Evolutionary conservation across 768 basidiomycete species (phyloP).

Genomic region (Phylloporus sp.): DNA sequence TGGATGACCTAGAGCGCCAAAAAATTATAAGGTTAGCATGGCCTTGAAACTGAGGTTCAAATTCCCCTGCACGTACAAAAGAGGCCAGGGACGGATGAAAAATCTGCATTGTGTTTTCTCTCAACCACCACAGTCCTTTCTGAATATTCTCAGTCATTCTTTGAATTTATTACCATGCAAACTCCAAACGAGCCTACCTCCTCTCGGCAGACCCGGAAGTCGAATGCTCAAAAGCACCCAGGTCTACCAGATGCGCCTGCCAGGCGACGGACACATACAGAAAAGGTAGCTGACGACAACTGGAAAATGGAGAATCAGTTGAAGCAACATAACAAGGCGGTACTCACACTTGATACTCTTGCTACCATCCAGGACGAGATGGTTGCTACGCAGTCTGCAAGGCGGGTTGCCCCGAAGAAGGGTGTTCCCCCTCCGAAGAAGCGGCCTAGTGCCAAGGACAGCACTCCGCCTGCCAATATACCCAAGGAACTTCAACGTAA

Average conservation of each 20-base stretch:
- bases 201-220: neutral
- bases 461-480: no score
- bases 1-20: neutral
- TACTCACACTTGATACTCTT: neutral
- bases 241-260: neutral
- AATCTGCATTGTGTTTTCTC: neutral
- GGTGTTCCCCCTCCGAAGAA: neutral
- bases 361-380: neutral
- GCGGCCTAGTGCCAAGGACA: no score
- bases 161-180: neutral
- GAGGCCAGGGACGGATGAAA: neutral
- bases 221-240: neutral
- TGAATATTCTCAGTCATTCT: neutral
- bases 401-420: neutral
- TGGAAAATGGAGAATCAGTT: neutral
- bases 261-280: neutral
- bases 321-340: neutral
- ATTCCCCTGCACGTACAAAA: neutral
- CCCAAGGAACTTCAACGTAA: no score
- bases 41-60: neutral
- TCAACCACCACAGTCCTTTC: neutral
- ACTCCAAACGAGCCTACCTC: neutral
- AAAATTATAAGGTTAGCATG: neutral
- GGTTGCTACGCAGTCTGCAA: neutral
- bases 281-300: neutral